phyloP scores from a whole-genome alignment of 805 yeast genomes.

The Wickerhamiella sorbophila region DNA sequence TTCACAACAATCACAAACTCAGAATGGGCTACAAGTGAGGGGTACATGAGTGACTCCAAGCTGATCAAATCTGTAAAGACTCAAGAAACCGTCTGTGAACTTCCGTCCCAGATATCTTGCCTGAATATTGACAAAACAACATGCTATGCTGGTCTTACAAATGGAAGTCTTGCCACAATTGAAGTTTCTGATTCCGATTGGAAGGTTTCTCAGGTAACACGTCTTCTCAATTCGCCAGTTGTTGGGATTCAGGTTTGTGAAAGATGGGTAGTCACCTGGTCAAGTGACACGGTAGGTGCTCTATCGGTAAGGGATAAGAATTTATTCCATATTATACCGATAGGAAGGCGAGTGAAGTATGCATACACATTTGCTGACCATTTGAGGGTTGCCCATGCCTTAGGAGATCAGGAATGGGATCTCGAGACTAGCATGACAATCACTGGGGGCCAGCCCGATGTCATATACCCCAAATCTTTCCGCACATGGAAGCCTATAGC shows the following conservation, averaged over 20 bases:
- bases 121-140: neutral
- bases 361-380: neutral
- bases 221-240: neutral
- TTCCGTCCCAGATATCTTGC: neutral
- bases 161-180: constrained; percentile 1
- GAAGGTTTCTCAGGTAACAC: neutral
- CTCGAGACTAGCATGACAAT: neutral
- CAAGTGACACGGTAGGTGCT: neutral
- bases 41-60: neutral
- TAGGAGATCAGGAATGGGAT: neutral
- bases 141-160: constrained; percentile 4
- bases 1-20: neutral
- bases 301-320: neutral
- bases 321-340: neutral
- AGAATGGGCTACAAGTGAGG: neutral
- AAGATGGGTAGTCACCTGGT: neutral
- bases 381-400: neutral
- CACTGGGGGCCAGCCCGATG: neutral
- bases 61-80: neutral
- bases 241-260: neutral
- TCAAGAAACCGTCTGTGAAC: neutral
- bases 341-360: neutral
- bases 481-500: neutral
- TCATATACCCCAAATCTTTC: neutral
- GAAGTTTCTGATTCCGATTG: neutral